Percentiles rank a stretch among this genome's conserved stretches.
These are phyloP conservation scores for Cymbopogon citratus DNA, from an alignment of 176 grass and related monocot genomes.

Conservation along the genomic window DNA sequence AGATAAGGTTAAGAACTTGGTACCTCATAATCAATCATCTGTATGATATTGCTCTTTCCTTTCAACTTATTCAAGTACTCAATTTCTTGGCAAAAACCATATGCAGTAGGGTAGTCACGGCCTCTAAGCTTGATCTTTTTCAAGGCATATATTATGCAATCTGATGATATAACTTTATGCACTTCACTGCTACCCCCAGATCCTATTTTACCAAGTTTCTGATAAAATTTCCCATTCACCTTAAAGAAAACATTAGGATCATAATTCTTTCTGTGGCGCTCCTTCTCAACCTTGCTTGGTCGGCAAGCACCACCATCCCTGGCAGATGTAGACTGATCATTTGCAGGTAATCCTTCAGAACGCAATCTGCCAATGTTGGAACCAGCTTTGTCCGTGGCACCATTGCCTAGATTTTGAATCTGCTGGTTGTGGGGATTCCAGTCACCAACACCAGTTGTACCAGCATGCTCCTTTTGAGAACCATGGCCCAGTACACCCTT, in stretches of 20 bases:
- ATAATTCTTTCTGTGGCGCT: conserved; percentile 57
- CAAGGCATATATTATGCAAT: conserved; percentile 79
- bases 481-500: conserved; percentile 20
- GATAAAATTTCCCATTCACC: conserved; percentile 91
- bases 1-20: not conserved
- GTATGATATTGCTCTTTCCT: conserved; percentile 89
- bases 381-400: conserved; percentile 37
- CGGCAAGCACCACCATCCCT: conserved; percentile 35
- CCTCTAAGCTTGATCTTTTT: conserved; percentile 98
- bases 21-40: conserved; percentile 97
- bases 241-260: conserved; percentile 81
- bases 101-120: conserved; percentile 85
- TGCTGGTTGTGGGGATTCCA: conserved; percentile 38
- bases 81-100: conserved; percentile 95
- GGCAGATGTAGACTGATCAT: conserved; percentile 37
- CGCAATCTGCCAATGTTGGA: conserved; percentile 28
- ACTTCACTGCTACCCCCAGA: conserved; percentile 96
- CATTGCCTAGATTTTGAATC: conserved; percentile 28
- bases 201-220: conserved; percentile 97
- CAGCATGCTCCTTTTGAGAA: conserved; percentile 30
- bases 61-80: conserved; percentile 87
- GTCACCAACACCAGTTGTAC: conserved; percentile 27
- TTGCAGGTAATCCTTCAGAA: conserved; percentile 38
- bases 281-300: conserved; percentile 58
- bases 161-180: conserved; percentile 85